Conservation (phyloP, 2,329 filamentous ascomycete species). For the Lecanicillium sp. region DNA sequence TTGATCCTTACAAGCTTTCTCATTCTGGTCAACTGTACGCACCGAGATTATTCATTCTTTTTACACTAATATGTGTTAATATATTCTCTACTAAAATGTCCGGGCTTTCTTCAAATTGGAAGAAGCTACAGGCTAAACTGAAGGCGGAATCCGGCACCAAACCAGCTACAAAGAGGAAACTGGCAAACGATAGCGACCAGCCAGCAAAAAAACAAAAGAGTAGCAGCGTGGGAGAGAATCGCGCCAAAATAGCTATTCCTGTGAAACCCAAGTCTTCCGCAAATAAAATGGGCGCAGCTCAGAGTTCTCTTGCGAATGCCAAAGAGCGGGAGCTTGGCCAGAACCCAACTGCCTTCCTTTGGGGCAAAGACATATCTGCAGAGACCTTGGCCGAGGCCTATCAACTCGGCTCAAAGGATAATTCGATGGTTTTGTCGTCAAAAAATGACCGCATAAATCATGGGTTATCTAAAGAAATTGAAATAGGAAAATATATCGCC, state of each 20-base stretch:
- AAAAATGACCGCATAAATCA: slow-evolving; percentile 50
- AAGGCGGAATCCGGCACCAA: slow-evolving; percentile 35
- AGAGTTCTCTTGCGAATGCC: slow-evolving; percentile 37
- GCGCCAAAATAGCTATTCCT: not conserved
- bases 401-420: slow-evolving; percentile 41
- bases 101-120: slow-evolving; percentile 65
- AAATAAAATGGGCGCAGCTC: slow-evolving; percentile 45
- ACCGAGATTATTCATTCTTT: not conserved
- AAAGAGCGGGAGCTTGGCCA: slow-evolving; percentile 27
- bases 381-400: slow-evolving; percentile 56
- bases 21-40: too few species aligned
- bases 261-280: slow-evolving; percentile 4
- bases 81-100: slow-evolving; percentile 23
- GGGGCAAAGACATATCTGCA: slow-evolving; percentile 52
- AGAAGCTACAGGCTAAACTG: slow-evolving; percentile 60
- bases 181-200: slow-evolving; percentile 19
- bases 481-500: slow-evolving; percentile 82
- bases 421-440: slow-evolving; percentile 37
- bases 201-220: slow-evolving; percentile 22
- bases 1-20: too few species aligned
- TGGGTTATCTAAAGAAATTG: slow-evolving; percentile 51
- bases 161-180: slow-evolving; percentile 34
- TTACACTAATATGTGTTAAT: not conserved
- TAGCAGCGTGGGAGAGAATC: not conserved
- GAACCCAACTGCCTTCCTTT: slow-evolving; percentile 48